phyloP scores from a whole-genome alignment of 371 early-diverging fungal genomes.

The Rhizopus delemar region DNA sequence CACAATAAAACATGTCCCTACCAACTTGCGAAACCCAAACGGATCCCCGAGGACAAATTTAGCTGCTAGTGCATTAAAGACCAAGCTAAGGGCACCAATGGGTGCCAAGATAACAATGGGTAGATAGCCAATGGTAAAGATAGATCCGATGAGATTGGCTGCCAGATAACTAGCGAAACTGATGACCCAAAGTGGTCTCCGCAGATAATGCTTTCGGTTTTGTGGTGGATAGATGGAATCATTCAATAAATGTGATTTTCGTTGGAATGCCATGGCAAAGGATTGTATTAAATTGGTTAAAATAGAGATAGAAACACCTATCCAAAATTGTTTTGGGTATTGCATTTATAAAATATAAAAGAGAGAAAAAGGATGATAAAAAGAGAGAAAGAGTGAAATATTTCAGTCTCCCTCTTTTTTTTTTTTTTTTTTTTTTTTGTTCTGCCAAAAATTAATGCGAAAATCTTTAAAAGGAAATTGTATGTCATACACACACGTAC shows the following conservation, averaged over 20 bases:
- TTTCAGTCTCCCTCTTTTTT: background rate
- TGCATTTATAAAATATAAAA: background rate
- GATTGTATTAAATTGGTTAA: conserved; percentile 48
- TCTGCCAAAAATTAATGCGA: too few species aligned
- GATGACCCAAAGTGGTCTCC: conserved; percentile 41
- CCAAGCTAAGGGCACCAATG: conserved; percentile 75
- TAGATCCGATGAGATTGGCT: conserved; percentile 72
- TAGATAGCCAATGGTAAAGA: conserved; percentile 76
- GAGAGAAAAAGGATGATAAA: conserved; percentile 9
- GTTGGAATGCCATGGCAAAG: conserved; percentile 73
- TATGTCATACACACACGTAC: too few species aligned
- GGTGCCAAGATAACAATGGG: conserved; percentile 86
- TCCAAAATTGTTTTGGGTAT: conserved; percentile 33
- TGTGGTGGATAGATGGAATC: conserved; percentile 58
- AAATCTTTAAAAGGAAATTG: background rate
- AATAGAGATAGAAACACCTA: conserved; percentile 40
- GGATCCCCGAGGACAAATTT: conserved; percentile 65
- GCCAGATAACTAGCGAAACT: conserved; percentile 64
- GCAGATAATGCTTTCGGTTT: conserved; percentile 49
- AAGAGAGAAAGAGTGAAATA: background rate
- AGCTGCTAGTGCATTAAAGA: conserved; percentile 80
- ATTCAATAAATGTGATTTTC: conserved; percentile 66
- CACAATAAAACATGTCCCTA: conserved; percentile 72
- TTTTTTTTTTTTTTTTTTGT: background rate
- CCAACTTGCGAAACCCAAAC: conserved; percentile 38